Conservation (phyloP, 1,139 yeast genomes). For the Saccharomyces hybrid region DNA sequence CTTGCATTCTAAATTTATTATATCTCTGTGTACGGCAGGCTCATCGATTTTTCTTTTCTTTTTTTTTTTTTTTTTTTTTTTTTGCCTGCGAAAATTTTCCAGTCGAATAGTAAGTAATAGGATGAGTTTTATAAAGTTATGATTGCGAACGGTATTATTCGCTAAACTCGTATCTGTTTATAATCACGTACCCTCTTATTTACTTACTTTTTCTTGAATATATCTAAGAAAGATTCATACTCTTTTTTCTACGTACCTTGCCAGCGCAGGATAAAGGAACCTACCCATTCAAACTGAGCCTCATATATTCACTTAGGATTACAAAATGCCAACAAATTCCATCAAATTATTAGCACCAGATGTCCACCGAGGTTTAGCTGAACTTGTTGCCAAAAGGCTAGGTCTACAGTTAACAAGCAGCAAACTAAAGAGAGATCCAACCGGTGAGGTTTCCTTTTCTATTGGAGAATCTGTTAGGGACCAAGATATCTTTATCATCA, state of each 20-base stretch:
- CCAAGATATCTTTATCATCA: constrained; percentile 83
- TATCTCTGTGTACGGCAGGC: neutral
- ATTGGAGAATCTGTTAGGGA: constrained; percentile 95
- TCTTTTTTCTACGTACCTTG: neutral
- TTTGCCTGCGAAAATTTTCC: neutral
- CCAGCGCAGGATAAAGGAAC: neutral
- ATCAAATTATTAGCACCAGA: constrained; percentile 85
- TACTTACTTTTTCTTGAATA: neutral
- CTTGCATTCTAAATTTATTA: neutral
- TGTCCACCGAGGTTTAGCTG: constrained; percentile 82
- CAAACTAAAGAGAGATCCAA: constrained; percentile 61
- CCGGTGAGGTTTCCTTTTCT: constrained; percentile 84
- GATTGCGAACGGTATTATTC: neutral
- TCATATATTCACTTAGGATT: neutral
- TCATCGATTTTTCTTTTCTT: neutral
- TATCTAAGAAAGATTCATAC: neutral
- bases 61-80: neutral
- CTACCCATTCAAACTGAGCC: constrained; percentile 1
- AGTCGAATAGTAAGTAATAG: neutral
- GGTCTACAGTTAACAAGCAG: constrained; percentile 58
- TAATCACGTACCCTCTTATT: neutral
- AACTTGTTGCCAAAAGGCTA: constrained; percentile 63
- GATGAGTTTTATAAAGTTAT: neutral
- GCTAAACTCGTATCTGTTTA: neutral
- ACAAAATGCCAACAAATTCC: constrained; percentile 65